Evolutionary conservation across 768 basidiomycete genomes (phyloP), one percentile per base, ranked within the genome.

Genomic region (Chalciporus piperatus): DNA sequence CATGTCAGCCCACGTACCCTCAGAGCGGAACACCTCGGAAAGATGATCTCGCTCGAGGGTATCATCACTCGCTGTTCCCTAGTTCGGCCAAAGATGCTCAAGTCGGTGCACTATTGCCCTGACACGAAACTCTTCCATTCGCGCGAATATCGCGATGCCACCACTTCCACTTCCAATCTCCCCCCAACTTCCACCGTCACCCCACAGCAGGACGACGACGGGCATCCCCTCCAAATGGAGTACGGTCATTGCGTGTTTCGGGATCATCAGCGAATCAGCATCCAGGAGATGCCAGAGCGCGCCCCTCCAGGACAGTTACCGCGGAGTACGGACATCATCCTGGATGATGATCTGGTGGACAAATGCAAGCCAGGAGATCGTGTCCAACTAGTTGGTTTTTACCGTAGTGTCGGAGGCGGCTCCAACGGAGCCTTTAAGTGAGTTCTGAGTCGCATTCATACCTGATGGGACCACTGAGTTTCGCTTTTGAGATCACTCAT

Each of bases 201-300:
- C 19, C 97, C 97, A 5, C 88, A 93, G 70, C 85, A 85, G 40
- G 94, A 98, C 68, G 94, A 94, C 38, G 88, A 96, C 47, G 95
- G 93, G 2, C 82, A 84, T 63, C 75, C 82, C 19, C 74, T 99
- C 44, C 83, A 93, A 70, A 97, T 86, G 59, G 97, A 99, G 72
- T 98, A 84, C 65, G 97, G 97, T 5, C 76, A 87, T 56, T 92
- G 89, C 65, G 82, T 89, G 8, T 99, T 97, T 75, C 78, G 91
- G 50, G 97, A 99, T 71, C 92, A 98, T 70, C 97, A 99, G 71
- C 85, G 93, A 58, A 91, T 98, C 65, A 93, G 86, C 69, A 98
- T 99, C 56, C 97, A 99, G 73, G 97, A 99, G 66, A 98, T 99
- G 96, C 97, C 97, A 3, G 97, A 99, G 72, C 85, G 97, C 20